Evolutionary conservation across 2,329 filamentous ascomycete genomes (phyloP), one percentile per base, ranked within the genome.

Genomic region (Teratosphaeria nubilosa): DNA sequence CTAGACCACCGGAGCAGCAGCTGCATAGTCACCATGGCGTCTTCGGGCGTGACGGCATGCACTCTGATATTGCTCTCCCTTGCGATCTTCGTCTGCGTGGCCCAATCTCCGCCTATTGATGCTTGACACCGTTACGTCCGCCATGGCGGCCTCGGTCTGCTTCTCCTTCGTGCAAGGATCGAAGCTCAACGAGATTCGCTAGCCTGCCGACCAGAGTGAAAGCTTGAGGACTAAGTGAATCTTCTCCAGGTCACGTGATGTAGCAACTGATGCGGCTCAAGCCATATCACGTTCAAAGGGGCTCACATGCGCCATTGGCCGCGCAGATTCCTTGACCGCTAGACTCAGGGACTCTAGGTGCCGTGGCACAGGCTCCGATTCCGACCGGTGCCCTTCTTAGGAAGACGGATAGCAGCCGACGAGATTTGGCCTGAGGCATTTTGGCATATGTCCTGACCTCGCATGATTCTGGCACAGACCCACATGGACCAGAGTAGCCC

Each of bases 91-190:
- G 59, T 61, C 61, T 63, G 73, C 72, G 75, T 78, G 75, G 76
- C 75, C 74, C 71, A 69, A 59, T 70, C 65, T 74, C 73, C 71
- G 72, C 74, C 72, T 75, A 73, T 74, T 73, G 67, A 70, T 67
- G 68, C 70, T 73, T 66, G 65, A 65, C 62, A 60, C 65, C 65
- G 63, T 63, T 70, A 71, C 73, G 72, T 74, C 64, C 16, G 22
- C 25, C 31, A 14, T 30, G 16, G 5, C 31, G 22, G 24, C 22
- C 25, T 34, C 24, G 31, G 51, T 34, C 25, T 53, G n/a, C 51
- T 24, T 53, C 51, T 53, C 62, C 64, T 60, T 62, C 58, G 56
- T 53, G 56, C 59, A 55, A 59, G 60, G 59, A 60, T 66, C 63
- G 57, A 50, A 55, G 58, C 57, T 61, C 55, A 58, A 61, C 55